phyloP scores from a whole-genome alignment of 2,329 filamentous ascomycete species.

The Cucurbitaria berberidis region DNA sequence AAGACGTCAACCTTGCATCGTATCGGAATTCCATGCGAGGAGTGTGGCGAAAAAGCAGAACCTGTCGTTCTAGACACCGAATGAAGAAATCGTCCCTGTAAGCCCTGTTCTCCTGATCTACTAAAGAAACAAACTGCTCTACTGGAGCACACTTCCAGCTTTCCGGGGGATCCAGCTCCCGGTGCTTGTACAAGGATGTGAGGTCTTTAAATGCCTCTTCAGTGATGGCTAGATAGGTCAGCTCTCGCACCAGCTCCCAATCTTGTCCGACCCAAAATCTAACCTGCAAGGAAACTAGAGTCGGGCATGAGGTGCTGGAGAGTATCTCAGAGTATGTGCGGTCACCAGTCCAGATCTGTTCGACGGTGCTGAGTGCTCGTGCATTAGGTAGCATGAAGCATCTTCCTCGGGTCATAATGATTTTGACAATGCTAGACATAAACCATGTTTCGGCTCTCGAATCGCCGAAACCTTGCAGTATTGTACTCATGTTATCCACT shows the following conservation, averaged over 20 bases:
- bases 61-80: not conserved
- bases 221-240: not conserved
- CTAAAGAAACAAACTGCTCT: not conserved
- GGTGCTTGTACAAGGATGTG: not conserved
- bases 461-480: not conserved
- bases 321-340: not conserved
- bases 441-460: not conserved
- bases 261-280: not conserved
- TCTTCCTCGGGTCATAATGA: not conserved
- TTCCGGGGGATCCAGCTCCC: not conserved
- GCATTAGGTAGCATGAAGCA: not conserved
- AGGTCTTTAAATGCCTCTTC: not conserved
- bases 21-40: not conserved
- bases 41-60: not conserved
- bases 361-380: not conserved
- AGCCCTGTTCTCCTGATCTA: not conserved
- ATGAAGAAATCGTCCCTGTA: not conserved
- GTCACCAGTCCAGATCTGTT: not conserved
- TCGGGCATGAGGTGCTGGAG: not conserved
- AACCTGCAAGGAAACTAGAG: not conserved
- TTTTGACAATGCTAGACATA: not conserved
- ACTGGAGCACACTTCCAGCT: not conserved
- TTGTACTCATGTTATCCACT: not conserved
- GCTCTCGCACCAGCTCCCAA: not conserved
- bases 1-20: not conserved